Base-by-base conservation (phyloP, 352 stramenopile genomes). In the Pythium rishiriense region DNA sequence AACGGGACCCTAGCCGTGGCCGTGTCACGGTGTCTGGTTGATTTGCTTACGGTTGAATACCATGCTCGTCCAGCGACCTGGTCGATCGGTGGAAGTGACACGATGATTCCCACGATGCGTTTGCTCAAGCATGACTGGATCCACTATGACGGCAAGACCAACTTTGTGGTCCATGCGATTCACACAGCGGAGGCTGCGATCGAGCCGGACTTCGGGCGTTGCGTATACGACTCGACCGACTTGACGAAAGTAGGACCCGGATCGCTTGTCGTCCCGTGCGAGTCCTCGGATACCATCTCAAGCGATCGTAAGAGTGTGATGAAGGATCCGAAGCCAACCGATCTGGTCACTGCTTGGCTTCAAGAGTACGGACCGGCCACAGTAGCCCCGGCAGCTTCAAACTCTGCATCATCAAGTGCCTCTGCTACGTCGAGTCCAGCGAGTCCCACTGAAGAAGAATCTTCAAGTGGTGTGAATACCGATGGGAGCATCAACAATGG, bases 1-100 rank as follows among this genome's bases (percentile, higher is more conserved):
- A 57, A 48, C 24, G 51, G 50, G 24, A 43, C 21, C 28, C 35
- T 43, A 24, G 61, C 61, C 41, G 19, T 29, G 22, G 12, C 19
- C 9, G 19, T 56, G 41, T 35, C 60, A 31, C 50, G 11, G 4
- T 67, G 60, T 45, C 14, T 50, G 39, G 37, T 42, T n/a, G 60
- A 67, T 31, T 24, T 24, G 17, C 43, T 67, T 21, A 7, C 14
- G 11, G 24, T 43, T 26, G 31, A 14, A 8, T 26, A 22, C 15
- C 24, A 55, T 0, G 26, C 46, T 1, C 33, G 50, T 24, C 14
- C n/a, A 24, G 17, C 39, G 22, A 50, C 50, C 37, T 60, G 53
- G 53, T 41, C 53, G 21, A 50, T 37, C 1, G 53, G 53, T 29
- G 53, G 53, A 3, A 10, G 8, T 12, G 35, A 48, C 24, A 21